Conservation (phyloP, 139 green algal species). For the Coccomyxa sp. region DNA sequence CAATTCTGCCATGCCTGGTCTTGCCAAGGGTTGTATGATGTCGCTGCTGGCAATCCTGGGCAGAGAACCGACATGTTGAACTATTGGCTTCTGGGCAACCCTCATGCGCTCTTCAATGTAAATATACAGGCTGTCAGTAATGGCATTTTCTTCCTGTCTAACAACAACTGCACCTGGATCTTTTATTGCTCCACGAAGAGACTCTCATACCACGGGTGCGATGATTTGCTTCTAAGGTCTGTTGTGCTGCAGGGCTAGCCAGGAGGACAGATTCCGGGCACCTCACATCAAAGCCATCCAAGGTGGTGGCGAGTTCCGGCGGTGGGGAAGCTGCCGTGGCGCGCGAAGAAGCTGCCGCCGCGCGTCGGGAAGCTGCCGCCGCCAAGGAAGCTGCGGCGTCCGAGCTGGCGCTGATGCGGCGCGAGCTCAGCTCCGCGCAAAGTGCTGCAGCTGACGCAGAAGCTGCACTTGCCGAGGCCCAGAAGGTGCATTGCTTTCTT, state of each 20-base stretch:
- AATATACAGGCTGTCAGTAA: no score
- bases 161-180: no score
- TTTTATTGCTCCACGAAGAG: no score
- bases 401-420: slow-evolving; percentile 71
- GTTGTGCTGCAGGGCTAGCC: no score
- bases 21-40: background rate
- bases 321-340: background rate
- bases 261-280: no score
- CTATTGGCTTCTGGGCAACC: no score
- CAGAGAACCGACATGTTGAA: background rate
- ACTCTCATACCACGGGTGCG: no score
- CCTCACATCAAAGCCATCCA: no score
- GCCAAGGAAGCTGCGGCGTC: slow-evolving; percentile 52
- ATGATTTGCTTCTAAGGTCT: no score
- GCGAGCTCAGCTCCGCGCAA: slow-evolving; percentile 60
- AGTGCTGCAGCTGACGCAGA: slow-evolving; percentile 22
- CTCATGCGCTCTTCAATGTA: no score
- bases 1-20: background rate
- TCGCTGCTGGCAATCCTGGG: background rate
- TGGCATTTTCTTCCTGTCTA: no score
- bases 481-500: slow-evolving; percentile 22
- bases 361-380: slow-evolving; percentile 22
- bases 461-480: slow-evolving; percentile 18
- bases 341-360: background rate
- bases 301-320: background rate